A percentile compares a stretch with the other conserved stretches of the same genome.
These are phyloP conservation scores for Carpinus fangiana DNA, from an alignment of 306 rosid genomes.

Conservation along the genomic window DNA sequence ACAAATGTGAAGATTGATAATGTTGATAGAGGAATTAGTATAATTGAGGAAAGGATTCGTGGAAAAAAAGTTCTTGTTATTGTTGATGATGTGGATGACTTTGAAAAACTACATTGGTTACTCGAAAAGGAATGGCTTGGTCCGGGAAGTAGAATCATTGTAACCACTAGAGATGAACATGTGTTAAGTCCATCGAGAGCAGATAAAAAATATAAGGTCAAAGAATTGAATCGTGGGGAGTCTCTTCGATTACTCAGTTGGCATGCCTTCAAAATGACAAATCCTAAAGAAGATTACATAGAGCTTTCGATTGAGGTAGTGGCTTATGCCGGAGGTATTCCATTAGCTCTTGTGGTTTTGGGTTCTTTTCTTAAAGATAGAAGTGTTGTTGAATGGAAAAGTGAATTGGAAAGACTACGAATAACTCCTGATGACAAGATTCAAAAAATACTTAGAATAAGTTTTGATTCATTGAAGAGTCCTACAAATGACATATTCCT, in stretches of 20 bases:
- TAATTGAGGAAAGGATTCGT: neutral
- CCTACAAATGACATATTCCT: slow-evolving; percentile 36
- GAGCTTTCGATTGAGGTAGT: slow-evolving; percentile 9
- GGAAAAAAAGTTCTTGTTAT: slow-evolving; percentile 10
- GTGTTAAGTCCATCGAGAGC: neutral
- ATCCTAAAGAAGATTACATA: neutral
- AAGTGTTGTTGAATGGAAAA: slow-evolving; percentile 26
- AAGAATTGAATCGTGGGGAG: neutral
- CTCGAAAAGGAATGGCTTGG: slow-evolving; percentile 15
- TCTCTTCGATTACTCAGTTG: slow-evolving; percentile 34
- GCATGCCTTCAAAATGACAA: slow-evolving; percentile 26
- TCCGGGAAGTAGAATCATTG: slow-evolving; percentile 25
- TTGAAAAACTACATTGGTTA: neutral
- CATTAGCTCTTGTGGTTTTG: slow-evolving; percentile 41
- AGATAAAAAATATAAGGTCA: neutral
- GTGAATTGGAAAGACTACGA: slow-evolving; percentile 25
- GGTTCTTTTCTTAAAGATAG: slow-evolving; percentile 36
- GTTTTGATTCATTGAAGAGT: slow-evolving; percentile 24
- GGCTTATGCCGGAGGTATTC: slow-evolving; percentile 37
- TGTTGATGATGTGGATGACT: slow-evolving; percentile 20
- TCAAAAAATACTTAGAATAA: slow-evolving; percentile 25
- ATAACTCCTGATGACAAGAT: slow-evolving; percentile 29
- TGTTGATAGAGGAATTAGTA: neutral
- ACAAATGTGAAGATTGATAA: neutral
- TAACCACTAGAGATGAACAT: slow-evolving; percentile 29